These are phyloP conservation scores for Mortierella sp. DNA, from an alignment of 371 early-diverging fungal species.

Conservation along the genomic window DNA sequence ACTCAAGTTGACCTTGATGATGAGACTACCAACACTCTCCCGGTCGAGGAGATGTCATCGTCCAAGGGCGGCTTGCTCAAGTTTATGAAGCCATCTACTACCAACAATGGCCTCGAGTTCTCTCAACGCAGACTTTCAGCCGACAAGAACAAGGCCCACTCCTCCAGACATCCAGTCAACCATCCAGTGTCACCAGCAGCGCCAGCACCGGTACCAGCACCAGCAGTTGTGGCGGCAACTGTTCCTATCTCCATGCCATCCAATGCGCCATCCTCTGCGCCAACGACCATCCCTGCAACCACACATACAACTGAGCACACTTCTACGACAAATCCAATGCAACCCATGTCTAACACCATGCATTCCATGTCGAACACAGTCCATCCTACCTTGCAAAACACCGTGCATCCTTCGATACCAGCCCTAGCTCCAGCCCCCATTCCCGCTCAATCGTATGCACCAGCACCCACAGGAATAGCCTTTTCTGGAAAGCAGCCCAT, in stretches of 20 bases:
- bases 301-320: neutral
- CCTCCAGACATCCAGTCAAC: too few species aligned
- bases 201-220: neutral
- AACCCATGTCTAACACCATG: neutral
- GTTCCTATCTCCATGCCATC: neutral
- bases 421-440: too few species aligned
- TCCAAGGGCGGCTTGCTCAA: neutral
- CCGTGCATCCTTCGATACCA: too few species aligned
- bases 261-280: neutral
- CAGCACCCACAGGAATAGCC: neutral
- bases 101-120: slow-evolving; percentile 37
- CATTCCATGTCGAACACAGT: neutral
- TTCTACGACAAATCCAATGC: neutral
- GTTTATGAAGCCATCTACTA: neutral
- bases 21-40: neutral
- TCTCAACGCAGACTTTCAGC: slow-evolving; percentile 20
- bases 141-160: neutral
- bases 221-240: neutral
- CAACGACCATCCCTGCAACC: neutral
- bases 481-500: neutral
- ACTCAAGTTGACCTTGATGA: neutral
- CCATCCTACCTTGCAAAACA: neutral
- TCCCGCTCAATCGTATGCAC: neutral
- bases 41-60: neutral
- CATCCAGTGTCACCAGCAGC: neutral